Evolutionary conservation across 2,329 filamentous ascomycete genomes (phyloP).

Genomic region (Macrophomina pseudophaseolina): DNA sequence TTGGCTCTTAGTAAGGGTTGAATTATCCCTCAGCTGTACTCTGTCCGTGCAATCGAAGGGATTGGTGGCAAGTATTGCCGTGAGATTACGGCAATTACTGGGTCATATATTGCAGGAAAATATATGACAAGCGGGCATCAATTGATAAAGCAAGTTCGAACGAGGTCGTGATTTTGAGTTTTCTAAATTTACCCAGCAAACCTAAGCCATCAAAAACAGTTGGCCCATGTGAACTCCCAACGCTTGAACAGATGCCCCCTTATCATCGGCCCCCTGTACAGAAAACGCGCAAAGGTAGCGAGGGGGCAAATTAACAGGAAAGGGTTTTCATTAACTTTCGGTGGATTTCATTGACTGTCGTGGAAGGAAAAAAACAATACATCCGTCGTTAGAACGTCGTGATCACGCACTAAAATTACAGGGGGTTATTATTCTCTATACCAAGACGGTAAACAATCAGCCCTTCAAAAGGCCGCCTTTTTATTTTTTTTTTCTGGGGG

Average conservation of each 20-base stretch:
- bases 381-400: slow-evolving; percentile 15
- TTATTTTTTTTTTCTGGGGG: slow-evolving; percentile 4
- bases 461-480: slow-evolving; percentile 2
- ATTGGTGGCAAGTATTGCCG: too few species aligned
- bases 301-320: not conserved
- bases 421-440: slow-evolving; percentile 22
- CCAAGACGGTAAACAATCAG: slow-evolving; percentile 8
- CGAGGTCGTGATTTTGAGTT: slow-evolving; percentile 8
- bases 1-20: not conserved
- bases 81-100: too few species aligned
- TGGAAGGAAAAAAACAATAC: not conserved
- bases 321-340: slow-evolving; percentile 10
- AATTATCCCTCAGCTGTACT: not conserved
- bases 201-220: not conserved
- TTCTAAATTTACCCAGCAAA: slow-evolving; percentile 19
- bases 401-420: slow-evolving; percentile 21
- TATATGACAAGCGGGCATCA: not conserved
- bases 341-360: slow-evolving; percentile 16
- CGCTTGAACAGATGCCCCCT: slow-evolving; percentile 2
- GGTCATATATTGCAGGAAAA: too few species aligned
- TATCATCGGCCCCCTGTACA: not conserved
- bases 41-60: too few species aligned
- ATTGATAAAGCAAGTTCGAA: not conserved
- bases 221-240: slow-evolving; percentile 17
- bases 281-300: not conserved